Evolutionary conservation across 2,329 filamentous ascomycete genomes (phyloP), one percentile per base, ranked within the genome.

Genomic region (Lecanicillium sp.): DNA sequence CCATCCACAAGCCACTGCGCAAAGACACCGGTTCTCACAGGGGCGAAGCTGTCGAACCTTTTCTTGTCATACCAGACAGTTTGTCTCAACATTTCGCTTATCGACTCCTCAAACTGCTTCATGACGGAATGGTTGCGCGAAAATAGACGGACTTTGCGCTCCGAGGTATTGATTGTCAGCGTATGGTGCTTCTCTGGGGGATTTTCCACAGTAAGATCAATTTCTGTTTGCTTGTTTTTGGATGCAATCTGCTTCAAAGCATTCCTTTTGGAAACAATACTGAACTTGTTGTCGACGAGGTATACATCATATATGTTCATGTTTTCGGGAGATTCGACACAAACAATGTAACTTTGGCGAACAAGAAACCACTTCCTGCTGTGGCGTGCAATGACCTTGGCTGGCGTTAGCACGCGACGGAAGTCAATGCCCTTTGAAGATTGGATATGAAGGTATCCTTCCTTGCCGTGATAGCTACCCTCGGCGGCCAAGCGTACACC

Each of bases 261-360:
- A 48, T 64, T 71, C 48, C 75, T 77, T 60, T 88, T 88, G 40
- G 84, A 78, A 45, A 88, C 80, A 35, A 95, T 80, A 37, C 75
- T 71, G 62, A 98, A 98, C 51, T 85, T 82, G 2, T 84, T 74
- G 55, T 98, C 92, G 18, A 96, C 85, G n/a, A 98, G 72, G 59
- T 95, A 96, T 16, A 98, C 92, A 62, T 98, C 94, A 57, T 95
- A 95, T 25, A 96, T 94, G 53, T 95, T 90, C 84, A 96, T 94
- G 51, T 94, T 94, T 58, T 96, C 90, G 0, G 92, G 92, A 0
- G 92, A 95, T 56, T 96, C 90, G n/a, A 96, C 89, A 50, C 90
- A 95, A 32, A 95, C 90, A 43, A 98, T 82, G 54, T 98, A 98
- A 64, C 88, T 96, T 60, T 96, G 89, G 37, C 92, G 75, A n/a